Evolutionary conservation across 371 early-diverging fungal genomes (phyloP).

Genomic region (Mortierella sp.): DNA sequence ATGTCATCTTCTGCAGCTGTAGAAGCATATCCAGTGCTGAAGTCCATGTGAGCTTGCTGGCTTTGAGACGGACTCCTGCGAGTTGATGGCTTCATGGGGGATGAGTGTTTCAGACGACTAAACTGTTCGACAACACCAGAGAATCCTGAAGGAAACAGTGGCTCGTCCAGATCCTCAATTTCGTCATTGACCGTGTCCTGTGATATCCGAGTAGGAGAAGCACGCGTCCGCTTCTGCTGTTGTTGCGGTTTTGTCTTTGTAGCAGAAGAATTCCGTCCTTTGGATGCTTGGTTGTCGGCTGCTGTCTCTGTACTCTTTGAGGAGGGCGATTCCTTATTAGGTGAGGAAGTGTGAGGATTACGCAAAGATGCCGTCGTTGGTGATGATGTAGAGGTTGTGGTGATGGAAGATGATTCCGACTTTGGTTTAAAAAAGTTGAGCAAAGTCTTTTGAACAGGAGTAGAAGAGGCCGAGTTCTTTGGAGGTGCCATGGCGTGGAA

Average conservation of each 20-base stretch:
- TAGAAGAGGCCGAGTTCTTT: conserved; percentile 1
- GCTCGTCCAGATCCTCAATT: conserved; percentile 11
- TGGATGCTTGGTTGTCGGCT: background rate
- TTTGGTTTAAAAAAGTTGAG: conserved; percentile 55
- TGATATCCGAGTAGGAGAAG: background rate
- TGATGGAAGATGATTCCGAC: background rate
- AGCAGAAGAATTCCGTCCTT: background rate
- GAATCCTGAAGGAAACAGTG: conserved; percentile 34
- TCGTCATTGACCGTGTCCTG: background rate
- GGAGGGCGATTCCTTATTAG: background rate
- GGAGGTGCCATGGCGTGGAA: conserved; percentile 18
- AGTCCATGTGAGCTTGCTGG: background rate
- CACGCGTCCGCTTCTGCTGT: background rate
- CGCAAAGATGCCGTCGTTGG: background rate
- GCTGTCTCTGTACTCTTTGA: conserved; percentile 1
- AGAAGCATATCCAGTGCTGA: background rate
- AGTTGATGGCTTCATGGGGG: background rate
- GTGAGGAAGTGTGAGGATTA: background rate
- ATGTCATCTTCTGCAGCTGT: background rate
- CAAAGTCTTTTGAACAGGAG: conserved; percentile 30
- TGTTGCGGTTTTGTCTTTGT: background rate
- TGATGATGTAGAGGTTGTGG: background rate
- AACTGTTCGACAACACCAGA: conserved; percentile 12
- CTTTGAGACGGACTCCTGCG: background rate
- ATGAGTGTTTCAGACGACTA: background rate